These are phyloP conservation scores for Wallacemonas collosoma DNA, from an alignment of 208 protist species.

Conservation along the genomic window DNA sequence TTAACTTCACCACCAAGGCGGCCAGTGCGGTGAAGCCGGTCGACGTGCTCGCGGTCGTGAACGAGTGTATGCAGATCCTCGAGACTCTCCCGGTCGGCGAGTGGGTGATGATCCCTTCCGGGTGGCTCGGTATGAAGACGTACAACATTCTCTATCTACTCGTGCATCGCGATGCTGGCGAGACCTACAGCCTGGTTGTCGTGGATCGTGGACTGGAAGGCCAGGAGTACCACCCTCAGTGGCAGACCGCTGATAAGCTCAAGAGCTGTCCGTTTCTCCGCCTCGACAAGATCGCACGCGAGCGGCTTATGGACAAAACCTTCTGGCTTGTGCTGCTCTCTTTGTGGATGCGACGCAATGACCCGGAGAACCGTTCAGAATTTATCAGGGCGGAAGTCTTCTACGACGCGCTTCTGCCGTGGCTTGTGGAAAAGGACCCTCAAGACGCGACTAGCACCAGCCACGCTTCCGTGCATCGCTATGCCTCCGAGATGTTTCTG, in stretches of 20 bases:
- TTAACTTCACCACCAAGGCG: slow-evolving; percentile 36
- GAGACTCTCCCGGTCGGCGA: slow-evolving; percentile 43
- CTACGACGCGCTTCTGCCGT: slow-evolving; percentile 84
- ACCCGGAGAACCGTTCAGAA: slow-evolving; percentile 64
- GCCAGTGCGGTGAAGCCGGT: slow-evolving; percentile 30
- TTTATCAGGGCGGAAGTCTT: slow-evolving; percentile 81
- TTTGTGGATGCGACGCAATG: slow-evolving; percentile 69
- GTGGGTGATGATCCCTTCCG: slow-evolving; percentile 53
- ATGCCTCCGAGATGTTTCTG: slow-evolving; percentile 45
- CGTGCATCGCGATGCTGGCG: slow-evolving; percentile 27
- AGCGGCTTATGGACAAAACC: slow-evolving; percentile 39
- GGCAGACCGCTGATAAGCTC: slow-evolving; percentile 64
- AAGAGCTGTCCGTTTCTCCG: slow-evolving; percentile 44
- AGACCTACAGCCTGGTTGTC: slow-evolving; percentile 47
- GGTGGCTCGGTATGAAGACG: slow-evolving; percentile 44
- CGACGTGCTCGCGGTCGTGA: slow-evolving; percentile 35
- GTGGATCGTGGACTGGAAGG: slow-evolving; percentile 63
- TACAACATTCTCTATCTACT: slow-evolving; percentile 55
- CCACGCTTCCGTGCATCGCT: slow-evolving; percentile 23
- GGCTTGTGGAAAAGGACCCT: slow-evolving; percentile 55
- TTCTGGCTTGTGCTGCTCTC: slow-evolving; percentile 82
- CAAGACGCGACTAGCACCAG: not conserved
- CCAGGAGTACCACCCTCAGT: slow-evolving; percentile 63
- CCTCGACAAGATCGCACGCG: slow-evolving; percentile 40
- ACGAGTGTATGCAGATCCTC: slow-evolving; percentile 28